These are phyloP conservation scores for Curvularia sp. DNA, from an alignment of 2,329 filamentous ascomycete genomes.

Conservation along the genomic window DNA sequence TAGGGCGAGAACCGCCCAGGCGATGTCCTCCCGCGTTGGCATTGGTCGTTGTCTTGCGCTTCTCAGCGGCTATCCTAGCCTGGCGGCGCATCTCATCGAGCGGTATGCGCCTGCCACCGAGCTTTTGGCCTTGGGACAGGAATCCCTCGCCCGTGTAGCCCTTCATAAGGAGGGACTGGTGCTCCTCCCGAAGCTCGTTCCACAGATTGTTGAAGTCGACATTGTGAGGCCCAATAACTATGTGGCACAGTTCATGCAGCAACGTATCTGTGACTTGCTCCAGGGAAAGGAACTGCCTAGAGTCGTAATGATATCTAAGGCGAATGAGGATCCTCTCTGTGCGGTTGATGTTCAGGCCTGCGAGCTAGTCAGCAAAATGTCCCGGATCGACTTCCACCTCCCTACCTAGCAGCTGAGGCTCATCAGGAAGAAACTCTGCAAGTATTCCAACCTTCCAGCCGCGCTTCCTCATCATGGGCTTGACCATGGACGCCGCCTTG, in stretches of 20 bases:
- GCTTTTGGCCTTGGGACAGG: constrained; percentile 73
- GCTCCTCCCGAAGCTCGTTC: constrained; percentile 88
- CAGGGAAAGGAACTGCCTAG: constrained; percentile 77
- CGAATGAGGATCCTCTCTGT: constrained; percentile 84
- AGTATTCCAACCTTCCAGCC: constrained; percentile 81
- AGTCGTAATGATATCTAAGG: constrained; percentile 77
- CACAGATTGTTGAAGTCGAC: constrained; percentile 82
- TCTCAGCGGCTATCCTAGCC: constrained; percentile 77
- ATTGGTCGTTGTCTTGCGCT: constrained; percentile 64
- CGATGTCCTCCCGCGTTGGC: constrained; percentile 76
- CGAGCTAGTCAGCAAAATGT: constrained; percentile 23
- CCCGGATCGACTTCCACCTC: constrained; percentile 1
- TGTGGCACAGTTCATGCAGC: constrained; percentile 93
- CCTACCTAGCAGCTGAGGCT: constrained; percentile 74
- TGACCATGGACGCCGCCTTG: constrained; percentile 86
- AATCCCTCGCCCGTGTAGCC: constrained; percentile 94
- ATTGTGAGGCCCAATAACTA: constrained; percentile 82
- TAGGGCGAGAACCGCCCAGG: constrained; percentile 69
- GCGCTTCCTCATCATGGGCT: constrained; percentile 90
- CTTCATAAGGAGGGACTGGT: constrained; percentile 75
- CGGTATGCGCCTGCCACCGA: constrained; percentile 68
- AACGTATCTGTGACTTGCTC: constrained; percentile 88
- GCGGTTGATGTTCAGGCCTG: constrained; percentile 76
- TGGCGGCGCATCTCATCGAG: constrained; percentile 76
- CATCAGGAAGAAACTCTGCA: constrained; percentile 82